A percentile compares a stretch with the other conserved stretches of the same genome.
phyloP scores from a whole-genome alignment of 2,329 filamentous ascomycete species.

The Hypoxylon sp. region DNA sequence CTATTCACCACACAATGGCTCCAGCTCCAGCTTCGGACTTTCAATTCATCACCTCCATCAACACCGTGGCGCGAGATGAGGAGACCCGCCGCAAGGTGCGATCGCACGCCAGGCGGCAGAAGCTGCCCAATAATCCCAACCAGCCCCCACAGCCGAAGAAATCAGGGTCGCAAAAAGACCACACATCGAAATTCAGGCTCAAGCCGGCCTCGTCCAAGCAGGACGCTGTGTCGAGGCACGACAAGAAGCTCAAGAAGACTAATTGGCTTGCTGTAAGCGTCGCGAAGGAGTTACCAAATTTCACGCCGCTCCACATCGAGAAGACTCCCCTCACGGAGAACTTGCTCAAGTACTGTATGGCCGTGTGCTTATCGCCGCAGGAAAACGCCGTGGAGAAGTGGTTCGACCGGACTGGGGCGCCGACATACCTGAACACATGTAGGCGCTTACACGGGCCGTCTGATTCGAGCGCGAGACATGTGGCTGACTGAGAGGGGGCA shows the following conservation, averaged over 20 bases:
- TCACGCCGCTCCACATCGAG: slow-evolving; percentile 54
- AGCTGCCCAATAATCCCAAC: slow-evolving; percentile 50
- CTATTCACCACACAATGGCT: slow-evolving; percentile 31
- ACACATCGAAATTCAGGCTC: slow-evolving; percentile 55
- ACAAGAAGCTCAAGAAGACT: slow-evolving; percentile 48
- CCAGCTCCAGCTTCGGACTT: slow-evolving; percentile 46
- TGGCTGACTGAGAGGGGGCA: slow-evolving; percentile 35
- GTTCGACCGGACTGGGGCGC: slow-evolving; percentile 53
- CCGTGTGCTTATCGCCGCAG: slow-evolving; percentile 54
- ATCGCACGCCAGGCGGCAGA: slow-evolving; percentile 55
- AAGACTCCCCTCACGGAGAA: slow-evolving; percentile 55
- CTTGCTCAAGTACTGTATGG: slow-evolving; percentile 55
- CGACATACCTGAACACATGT: slow-evolving; percentile 55
- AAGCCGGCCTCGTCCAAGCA: slow-evolving; percentile 41
- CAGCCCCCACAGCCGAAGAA: slow-evolving; percentile 48
- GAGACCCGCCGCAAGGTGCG: slow-evolving; percentile 56
- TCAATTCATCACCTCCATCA: slow-evolving; percentile 57
- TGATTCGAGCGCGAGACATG: neutral
- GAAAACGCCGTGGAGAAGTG: slow-evolving; percentile 54
- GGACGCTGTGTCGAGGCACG: slow-evolving; percentile 18
- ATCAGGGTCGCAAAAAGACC: slow-evolving; percentile 53
- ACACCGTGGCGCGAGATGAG: slow-evolving; percentile 55
- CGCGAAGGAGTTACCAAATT: slow-evolving; percentile 53
- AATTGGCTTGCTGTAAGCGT: slow-evolving; percentile 53
- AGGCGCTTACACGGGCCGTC: slow-evolving; percentile 23